Percentiles rank a stretch among this genome's conserved stretches.
Conservation (phyloP, 164 flowering plant genomes). For the Sedum album region DNA sequence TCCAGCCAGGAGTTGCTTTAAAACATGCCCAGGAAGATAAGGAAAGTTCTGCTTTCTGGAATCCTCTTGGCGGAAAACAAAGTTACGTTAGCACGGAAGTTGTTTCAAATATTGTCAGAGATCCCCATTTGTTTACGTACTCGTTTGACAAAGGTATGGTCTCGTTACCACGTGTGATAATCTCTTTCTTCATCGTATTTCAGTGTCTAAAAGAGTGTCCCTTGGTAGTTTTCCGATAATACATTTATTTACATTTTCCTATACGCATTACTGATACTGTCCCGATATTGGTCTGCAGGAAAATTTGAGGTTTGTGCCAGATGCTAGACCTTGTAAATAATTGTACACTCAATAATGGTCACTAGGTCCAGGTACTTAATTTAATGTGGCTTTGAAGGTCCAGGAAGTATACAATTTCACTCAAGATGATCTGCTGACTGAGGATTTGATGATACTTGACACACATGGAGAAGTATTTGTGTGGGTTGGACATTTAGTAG, state of each 20-base stretch:
- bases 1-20: slow-evolving; percentile 79
- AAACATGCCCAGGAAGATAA: slow-evolving; percentile 98
- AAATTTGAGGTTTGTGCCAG: slow-evolving; percentile 72
- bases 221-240: slow-evolving; percentile 12
- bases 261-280: slow-evolving; percentile 17
- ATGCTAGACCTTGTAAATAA: not conserved
- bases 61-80: slow-evolving; percentile 93
- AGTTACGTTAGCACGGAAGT: slow-evolving; percentile 68
- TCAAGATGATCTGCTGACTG: slow-evolving; percentile 95
- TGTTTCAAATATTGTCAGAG: slow-evolving; percentile 55
- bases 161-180: not conserved
- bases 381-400: slow-evolving; percentile 36
- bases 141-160: slow-evolving; percentile 67
- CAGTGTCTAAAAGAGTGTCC: not conserved
- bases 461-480: slow-evolving; percentile 95
- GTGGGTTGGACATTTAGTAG: slow-evolving; percentile 92
- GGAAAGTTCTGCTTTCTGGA: slow-evolving; percentile 95
- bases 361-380: not conserved
- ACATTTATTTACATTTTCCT: slow-evolving; percentile 17
- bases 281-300: slow-evolving; percentile 42
- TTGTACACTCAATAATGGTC: not conserved
- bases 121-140: slow-evolving; percentile 82
- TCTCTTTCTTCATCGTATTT: not conserved
- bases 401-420: slow-evolving; percentile 84
- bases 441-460: slow-evolving; percentile 86